Percentiles rank a stretch among this genome's conserved stretches.
Conservation (phyloP, 202 grass and related monocot genomes). For the Digitaria exilis region DNA sequence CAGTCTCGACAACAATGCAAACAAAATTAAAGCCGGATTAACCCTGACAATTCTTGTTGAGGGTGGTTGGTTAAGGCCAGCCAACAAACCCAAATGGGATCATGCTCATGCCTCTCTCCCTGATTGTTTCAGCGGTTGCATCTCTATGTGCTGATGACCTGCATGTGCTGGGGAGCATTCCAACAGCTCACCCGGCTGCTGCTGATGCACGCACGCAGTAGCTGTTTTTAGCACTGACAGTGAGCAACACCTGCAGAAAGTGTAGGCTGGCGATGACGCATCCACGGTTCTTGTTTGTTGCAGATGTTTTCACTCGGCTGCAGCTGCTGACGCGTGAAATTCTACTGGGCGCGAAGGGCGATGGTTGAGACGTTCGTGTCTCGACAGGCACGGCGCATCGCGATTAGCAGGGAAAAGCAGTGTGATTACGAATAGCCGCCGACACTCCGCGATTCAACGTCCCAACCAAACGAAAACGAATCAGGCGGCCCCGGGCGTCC, state of each 20-base stretch:
- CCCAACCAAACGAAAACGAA: neutral
- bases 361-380: slow-evolving; percentile 41
- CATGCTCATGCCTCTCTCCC: neutral
- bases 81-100: slow-evolving; percentile 20
- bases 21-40: neutral
- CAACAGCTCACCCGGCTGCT: neutral
- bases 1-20: neutral
- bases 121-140: slow-evolving; percentile 6
- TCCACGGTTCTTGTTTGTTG: neutral
- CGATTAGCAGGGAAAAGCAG: neutral
- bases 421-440: neutral
- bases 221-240: neutral
- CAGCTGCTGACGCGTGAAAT: no score
- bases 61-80: slow-evolving; percentile 1
- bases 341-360: no score
- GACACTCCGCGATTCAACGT: neutral
- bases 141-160: neutral
- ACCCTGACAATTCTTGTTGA: neutral
- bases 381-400: slow-evolving; percentile 16
- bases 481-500: neutral
- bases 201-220: neutral
- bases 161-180: neutral
- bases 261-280: neutral
- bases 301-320: neutral
- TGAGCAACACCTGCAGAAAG: neutral